Conservation (phyloP, 108 stramenopile species). For the Nannochloropsis salina region DNA sequence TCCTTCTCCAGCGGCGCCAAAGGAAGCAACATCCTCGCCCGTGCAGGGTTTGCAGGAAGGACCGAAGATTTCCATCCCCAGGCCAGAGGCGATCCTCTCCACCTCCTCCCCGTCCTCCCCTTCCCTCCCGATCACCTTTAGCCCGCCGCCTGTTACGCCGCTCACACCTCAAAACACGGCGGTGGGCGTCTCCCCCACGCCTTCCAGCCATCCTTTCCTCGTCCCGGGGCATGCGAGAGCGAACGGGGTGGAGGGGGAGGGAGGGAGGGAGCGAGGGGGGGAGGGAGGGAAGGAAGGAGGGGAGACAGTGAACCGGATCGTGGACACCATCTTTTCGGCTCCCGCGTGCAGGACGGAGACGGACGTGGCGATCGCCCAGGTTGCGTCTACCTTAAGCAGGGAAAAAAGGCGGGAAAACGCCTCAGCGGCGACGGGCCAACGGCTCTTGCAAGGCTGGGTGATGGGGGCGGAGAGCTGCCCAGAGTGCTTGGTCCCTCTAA, state of each 20-base stretch:
- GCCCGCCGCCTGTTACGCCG: not conserved
- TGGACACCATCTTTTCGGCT: not conserved
- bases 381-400: not conserved
- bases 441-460: not conserved
- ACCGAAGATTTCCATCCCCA: no score
- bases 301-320: no score
- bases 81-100: not conserved
- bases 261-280: no score
- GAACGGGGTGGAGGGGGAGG: no score
- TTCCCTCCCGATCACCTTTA: not conserved
- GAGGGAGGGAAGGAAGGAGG: no score
- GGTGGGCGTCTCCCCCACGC: not conserved
- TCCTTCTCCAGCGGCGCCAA: no score
- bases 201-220: not conserved
- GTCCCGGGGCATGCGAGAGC: no score
- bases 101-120: not conserved
- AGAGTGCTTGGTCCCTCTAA: not conserved
- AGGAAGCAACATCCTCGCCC: no score
- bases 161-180: not conserved
- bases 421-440: not conserved
- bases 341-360: not conserved
- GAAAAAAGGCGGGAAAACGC: not conserved
- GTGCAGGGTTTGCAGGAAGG: no score
- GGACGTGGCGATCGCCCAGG: not conserved
- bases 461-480: slow-evolving; percentile 3